These are phyloP conservation scores for Phytophthora ohioensis DNA, from an alignment of 352 stramenopile species.

Conservation along the genomic window DNA sequence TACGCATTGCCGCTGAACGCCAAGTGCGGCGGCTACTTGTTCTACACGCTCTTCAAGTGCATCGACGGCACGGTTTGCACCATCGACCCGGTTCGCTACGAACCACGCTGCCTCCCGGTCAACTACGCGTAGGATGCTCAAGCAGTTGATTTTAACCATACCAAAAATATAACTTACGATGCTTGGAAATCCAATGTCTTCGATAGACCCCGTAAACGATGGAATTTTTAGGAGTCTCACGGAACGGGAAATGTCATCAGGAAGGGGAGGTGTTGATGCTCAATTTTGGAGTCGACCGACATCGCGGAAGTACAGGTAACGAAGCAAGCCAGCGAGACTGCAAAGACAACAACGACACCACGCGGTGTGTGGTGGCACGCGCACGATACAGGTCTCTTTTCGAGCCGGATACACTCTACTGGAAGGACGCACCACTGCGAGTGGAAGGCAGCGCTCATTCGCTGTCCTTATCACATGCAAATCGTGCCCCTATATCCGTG, in stretches of 20 bases:
- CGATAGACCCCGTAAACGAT: constrained; percentile 7
- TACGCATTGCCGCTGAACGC: constrained; percentile 31
- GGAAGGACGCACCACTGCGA: constrained; percentile 3
- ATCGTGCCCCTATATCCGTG: constrained; percentile 3
- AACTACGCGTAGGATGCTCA: neutral
- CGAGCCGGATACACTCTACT: constrained; percentile 10
- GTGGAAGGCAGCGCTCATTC: constrained; percentile 6
- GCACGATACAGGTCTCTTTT: constrained; percentile 1
- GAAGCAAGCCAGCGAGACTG: neutral
- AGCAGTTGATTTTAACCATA: neutral
- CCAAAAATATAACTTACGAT: neutral
- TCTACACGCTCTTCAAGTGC: constrained; percentile 42
- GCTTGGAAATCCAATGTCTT: neutral
- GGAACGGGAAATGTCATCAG: neutral
- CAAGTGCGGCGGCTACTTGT: constrained; percentile 34
- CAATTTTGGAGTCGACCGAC: neutral
- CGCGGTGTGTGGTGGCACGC: neutral
- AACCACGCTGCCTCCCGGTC: constrained; percentile 28
- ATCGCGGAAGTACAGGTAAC: neutral
- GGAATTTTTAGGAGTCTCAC: constrained; percentile 5
- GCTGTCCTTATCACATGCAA: constrained; percentile 13
- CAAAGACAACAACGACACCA: neutral
- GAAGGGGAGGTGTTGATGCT: constrained; percentile 1
- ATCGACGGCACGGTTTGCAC: constrained; percentile 31
- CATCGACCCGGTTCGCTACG: constrained; percentile 21